Evolutionary conservation across 176 grass and related monocot genomes (phyloP).

Genomic region (Pontederia crassipes): DNA sequence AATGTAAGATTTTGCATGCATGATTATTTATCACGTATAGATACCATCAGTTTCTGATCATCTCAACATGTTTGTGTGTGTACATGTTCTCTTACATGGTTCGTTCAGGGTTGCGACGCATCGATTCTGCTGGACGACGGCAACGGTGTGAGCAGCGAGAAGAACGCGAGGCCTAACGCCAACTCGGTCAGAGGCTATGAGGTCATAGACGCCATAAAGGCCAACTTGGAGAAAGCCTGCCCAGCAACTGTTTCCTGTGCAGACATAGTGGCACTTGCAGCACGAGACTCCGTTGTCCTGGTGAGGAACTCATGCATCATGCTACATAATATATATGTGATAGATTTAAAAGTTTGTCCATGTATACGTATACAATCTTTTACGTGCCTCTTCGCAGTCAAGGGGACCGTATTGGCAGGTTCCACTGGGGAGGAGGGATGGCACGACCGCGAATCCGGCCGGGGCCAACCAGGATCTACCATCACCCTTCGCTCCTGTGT

Average conservation of each 20-base stretch:
- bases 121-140: slow-evolving; percentile 11
- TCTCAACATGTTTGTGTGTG: not conserved
- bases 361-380: not conserved
- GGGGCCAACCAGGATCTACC: not conserved
- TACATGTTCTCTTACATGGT: not conserved
- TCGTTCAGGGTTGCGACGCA: slow-evolving; percentile 15
- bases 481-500: not conserved
- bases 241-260: slow-evolving; percentile 16
- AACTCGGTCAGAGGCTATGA: slow-evolving; percentile 5
- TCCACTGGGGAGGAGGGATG: slow-evolving; percentile 1
- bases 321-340: not conserved
- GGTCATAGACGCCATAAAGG: slow-evolving; percentile 15
- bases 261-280: slow-evolving; percentile 15
- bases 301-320: not conserved
- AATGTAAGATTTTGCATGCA: slow-evolving; percentile 20
- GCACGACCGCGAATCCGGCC: not conserved
- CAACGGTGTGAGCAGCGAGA: not conserved
- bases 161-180: not conserved
- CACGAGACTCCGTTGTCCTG: slow-evolving; percentile 1
- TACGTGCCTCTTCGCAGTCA: not conserved
- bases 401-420: not conserved
- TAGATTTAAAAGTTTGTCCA: not conserved
- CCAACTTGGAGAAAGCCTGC: slow-evolving; percentile 5
- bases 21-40: not conserved
- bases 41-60: not conserved